A percentile compares a stretch with the other conserved stretches of the same genome.
Evolutionary conservation across 345 rosid species (phyloP).

Genomic region (Eucalyptus tenuipes): DNA sequence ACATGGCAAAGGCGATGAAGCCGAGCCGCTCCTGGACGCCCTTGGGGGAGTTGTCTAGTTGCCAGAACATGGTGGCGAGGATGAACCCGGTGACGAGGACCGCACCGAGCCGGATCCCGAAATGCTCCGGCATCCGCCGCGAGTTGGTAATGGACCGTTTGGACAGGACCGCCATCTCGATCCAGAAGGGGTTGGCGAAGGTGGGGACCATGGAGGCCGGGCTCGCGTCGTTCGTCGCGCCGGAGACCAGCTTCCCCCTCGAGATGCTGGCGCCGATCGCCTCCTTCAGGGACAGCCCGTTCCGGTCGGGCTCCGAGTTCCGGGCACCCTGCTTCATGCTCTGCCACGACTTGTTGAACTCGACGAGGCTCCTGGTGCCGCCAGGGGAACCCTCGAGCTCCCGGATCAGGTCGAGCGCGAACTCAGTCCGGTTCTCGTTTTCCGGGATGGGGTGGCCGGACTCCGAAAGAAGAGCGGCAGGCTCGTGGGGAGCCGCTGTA

Average conservation of each 20-base stretch:
- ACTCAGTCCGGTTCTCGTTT: slow-evolving; percentile 78
- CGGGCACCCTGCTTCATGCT: slow-evolving; percentile 34
- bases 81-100: slow-evolving; percentile 86
- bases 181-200: slow-evolving; percentile 82
- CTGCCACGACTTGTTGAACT: slow-evolving; percentile 76
- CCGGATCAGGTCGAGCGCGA: slow-evolving; percentile 68
- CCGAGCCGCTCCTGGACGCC: slow-evolving; percentile 86
- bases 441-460: slow-evolving; percentile 91
- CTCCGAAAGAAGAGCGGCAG: slow-evolving; percentile 55
- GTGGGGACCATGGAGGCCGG: slow-evolving; percentile 56
- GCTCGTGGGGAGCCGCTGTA: slow-evolving; percentile 62
- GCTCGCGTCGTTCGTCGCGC: slow-evolving; percentile 12
- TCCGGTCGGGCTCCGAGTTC: slow-evolving; percentile 11
- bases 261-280: slow-evolving; percentile 89
- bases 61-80: slow-evolving; percentile 84
- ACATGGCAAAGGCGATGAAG: slow-evolving; percentile 94
- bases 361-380: slow-evolving; percentile 67
- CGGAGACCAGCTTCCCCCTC: slow-evolving; percentile 78
- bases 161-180: slow-evolving; percentile 62
- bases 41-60: slow-evolving; percentile 73
- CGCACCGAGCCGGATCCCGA: slow-evolving; percentile 66
- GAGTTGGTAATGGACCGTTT: slow-evolving; percentile 58
- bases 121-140: slow-evolving; percentile 64
- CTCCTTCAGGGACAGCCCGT: slow-evolving; percentile 62
- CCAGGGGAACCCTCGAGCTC: slow-evolving; percentile 87